These are phyloP conservation scores for Didymella arachidicola DNA, from an alignment of 2,329 filamentous ascomycete genomes.

Conservation along the genomic window DNA sequence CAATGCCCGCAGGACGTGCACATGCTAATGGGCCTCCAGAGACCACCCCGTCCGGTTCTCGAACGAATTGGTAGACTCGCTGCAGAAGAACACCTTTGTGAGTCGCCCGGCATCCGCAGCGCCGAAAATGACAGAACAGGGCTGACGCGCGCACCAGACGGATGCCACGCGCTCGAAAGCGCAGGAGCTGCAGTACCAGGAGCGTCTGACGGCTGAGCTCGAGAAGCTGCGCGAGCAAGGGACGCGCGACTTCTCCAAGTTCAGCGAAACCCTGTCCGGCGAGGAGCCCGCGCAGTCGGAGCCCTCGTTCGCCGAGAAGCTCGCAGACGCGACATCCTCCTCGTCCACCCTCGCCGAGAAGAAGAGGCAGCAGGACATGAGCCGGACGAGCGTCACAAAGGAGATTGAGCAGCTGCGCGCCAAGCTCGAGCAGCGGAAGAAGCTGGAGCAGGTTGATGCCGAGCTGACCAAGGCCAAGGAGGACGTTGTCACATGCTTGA, in stretches of 20 bases:
- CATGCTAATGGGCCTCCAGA: slow-evolving; percentile 53
- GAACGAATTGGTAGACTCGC: slow-evolving; percentile 78
- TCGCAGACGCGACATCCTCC: slow-evolving; percentile 46
- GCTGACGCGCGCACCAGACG: slow-evolving; percentile 64
- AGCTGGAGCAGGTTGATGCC: slow-evolving; percentile 70
- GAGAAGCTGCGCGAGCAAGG: slow-evolving; percentile 77
- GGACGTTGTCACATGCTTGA: slow-evolving; percentile 80
- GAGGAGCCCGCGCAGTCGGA: slow-evolving; percentile 51
- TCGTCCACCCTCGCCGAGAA: slow-evolving; percentile 51
- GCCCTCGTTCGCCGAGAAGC: slow-evolving; percentile 47
- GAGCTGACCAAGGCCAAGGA: slow-evolving; percentile 76
- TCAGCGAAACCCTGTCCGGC: slow-evolving; percentile 69
- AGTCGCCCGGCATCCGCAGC: slow-evolving; percentile 9
- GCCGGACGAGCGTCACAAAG: slow-evolving; percentile 61
- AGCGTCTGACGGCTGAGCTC: slow-evolving; percentile 85
- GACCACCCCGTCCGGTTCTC: slow-evolving; percentile 75
- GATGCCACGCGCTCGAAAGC: slow-evolving; percentile 85
- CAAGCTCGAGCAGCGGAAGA: slow-evolving; percentile 62
- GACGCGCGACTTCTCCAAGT: slow-evolving; percentile 70
- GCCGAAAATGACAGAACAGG: background rate
- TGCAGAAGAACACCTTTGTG: slow-evolving; percentile 89
- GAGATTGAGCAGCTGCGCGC: slow-evolving; percentile 65
- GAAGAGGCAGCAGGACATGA: slow-evolving; percentile 56
- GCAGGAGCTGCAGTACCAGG: slow-evolving; percentile 86
- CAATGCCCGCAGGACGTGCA: background rate